Percentiles rank a stretch among this genome's conserved stretches.
Evolutionary conservation across 2,329 filamentous ascomycete genomes (phyloP).

Genomic region (Calonectria pseudoreteaudii): DNA sequence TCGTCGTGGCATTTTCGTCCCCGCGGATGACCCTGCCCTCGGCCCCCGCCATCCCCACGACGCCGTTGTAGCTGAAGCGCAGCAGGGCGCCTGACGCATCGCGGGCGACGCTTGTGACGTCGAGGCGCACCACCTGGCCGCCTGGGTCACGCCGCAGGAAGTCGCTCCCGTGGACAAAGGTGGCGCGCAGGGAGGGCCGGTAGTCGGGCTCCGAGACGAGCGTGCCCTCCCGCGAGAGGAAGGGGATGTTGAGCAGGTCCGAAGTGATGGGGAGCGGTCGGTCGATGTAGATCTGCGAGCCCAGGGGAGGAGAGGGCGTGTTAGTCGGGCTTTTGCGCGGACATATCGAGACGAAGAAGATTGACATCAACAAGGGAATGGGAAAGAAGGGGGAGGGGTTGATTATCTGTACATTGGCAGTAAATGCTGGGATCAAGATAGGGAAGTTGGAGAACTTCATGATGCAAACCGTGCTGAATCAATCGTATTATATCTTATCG

Average conservation of each 20-base stretch:
- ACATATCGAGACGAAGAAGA: not conserved
- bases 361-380: no score
- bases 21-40: conserved; percentile 50
- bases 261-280: conserved; percentile 46
- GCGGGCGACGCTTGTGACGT: conserved; percentile 51
- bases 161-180: conserved; percentile 54
- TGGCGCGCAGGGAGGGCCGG: conserved; percentile 49
- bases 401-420: conserved; percentile 45
- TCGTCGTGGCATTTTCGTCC: conserved; percentile 50
- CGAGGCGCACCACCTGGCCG: conserved; percentile 51
- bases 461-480: conserved; percentile 7
- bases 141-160: conserved; percentile 54
- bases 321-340: not conserved
- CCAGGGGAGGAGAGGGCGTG: not conserved
- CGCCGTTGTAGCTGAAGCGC: conserved; percentile 53
- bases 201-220: conserved; percentile 52
- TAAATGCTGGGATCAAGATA: conserved; percentile 53
- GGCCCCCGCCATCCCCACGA: conserved; percentile 49
- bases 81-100: conserved; percentile 48
- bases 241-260: conserved; percentile 49
- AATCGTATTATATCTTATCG: conserved; percentile 19
- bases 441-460: conserved; percentile 51
- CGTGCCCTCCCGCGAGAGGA: conserved; percentile 44
- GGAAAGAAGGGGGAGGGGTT: not conserved
- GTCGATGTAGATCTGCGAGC: conserved; percentile 48